phyloP scores from a whole-genome alignment of 129 eudicot genomes.

The Escallonia herrerae region DNA sequence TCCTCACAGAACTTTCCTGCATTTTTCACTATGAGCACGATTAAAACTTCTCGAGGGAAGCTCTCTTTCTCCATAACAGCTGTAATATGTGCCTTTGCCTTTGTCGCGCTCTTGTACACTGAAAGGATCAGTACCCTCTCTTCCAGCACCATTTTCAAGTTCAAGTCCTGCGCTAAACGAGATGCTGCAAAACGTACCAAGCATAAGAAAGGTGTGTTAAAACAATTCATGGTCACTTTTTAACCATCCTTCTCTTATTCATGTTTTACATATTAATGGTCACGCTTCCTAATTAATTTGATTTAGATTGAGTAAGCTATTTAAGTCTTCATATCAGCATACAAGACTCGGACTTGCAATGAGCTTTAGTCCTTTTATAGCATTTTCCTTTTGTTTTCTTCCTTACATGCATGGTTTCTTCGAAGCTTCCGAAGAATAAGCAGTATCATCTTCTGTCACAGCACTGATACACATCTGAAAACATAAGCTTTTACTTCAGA shows the following conservation, averaged over 20 bases:
- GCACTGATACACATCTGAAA: too few species aligned
- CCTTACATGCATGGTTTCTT: too few species aligned
- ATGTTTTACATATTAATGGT: neutral
- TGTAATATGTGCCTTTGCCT: constrained; percentile 38
- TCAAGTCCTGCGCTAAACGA: constrained; percentile 44
- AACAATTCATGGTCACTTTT: neutral
- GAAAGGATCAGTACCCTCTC: constrained; percentile 57
- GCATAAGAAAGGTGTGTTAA: constrained; percentile 27
- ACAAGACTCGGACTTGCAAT: too few species aligned
- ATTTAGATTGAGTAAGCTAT: too few species aligned
- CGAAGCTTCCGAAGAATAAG: too few species aligned
- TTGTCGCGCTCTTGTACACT: constrained; percentile 53
- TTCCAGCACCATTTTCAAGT: constrained; percentile 36
- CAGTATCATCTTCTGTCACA: too few species aligned
- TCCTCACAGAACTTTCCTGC: constrained; percentile 1
- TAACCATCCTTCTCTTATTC: neutral
- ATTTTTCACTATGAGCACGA: constrained; percentile 23
- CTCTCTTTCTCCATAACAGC: constrained; percentile 36
- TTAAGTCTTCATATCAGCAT: too few species aligned
- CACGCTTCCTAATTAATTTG: too few species aligned
- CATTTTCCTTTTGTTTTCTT: too few species aligned
- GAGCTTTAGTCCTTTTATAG: too few species aligned
- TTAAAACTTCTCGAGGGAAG: constrained; percentile 39
- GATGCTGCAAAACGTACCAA: constrained; percentile 20
- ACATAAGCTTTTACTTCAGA: too few species aligned